Percentiles rank a stretch among this genome's conserved stretches.
phyloP scores from a whole-genome alignment of 108 stramenopile genomes.

The Schizochytrium sp. region DNA sequence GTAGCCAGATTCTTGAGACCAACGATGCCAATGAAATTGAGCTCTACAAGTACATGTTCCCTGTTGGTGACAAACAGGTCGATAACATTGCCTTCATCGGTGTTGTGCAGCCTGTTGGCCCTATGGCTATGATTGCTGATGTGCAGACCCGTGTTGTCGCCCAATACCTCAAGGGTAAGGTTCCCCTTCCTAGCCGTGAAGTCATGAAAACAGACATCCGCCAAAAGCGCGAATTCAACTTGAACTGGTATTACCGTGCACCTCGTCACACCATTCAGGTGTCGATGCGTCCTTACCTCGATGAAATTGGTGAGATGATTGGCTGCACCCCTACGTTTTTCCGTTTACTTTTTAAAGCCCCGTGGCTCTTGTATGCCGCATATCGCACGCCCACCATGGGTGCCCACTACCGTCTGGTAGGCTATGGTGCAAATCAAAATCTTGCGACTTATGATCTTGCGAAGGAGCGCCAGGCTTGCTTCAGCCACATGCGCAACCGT shows the following conservation, averaged over 20 bases:
- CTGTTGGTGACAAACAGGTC: background rate
- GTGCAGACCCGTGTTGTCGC: conserved; percentile 6
- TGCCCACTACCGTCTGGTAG: conserved; percentile 7
- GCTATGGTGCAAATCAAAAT: background rate
- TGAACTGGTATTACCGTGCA: background rate
- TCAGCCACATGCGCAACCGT: conserved; percentile 21
- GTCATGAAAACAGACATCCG: background rate
- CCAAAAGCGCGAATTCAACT: background rate
- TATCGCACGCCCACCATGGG: background rate
- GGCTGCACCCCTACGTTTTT: background rate
- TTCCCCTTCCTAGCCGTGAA: background rate
- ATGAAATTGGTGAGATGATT: conserved; percentile 17
- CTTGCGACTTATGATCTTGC: background rate
- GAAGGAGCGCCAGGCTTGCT: conserved; percentile 3
- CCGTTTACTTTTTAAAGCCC: background rate
- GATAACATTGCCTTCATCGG: background rate
- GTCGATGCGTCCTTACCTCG: conserved; percentile 20
- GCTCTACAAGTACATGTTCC: conserved; percentile 48
- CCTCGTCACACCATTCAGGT: conserved; percentile 1
- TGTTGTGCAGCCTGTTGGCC: conserved; percentile 4
- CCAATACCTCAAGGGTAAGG: background rate
- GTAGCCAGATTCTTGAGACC: background rate
- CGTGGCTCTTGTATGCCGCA: background rate
- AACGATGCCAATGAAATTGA: background rate
- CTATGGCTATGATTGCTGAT: conserved; percentile 2